Evolutionary conservation across 805 yeast species (phyloP).

Genomic region (Sugiyamaella qingdaonensis): DNA sequence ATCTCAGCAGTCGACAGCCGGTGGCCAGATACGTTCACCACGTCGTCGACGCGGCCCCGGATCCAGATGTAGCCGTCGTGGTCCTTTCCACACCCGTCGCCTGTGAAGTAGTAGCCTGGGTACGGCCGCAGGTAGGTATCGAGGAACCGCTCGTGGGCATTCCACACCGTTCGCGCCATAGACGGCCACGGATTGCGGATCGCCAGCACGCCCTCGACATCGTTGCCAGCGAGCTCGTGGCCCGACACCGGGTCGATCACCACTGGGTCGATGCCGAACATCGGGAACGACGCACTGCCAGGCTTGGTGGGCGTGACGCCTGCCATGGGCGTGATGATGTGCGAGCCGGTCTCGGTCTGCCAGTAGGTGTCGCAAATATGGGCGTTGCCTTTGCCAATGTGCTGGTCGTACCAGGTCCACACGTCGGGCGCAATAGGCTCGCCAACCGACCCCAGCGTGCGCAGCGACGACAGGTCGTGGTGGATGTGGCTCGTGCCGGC

Average conservation of each 20-base stretch:
- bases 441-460: conserved; percentile 92
- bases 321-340: conserved; percentile 88
- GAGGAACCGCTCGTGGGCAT: conserved; percentile 77
- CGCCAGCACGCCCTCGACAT: conserved; percentile 95
- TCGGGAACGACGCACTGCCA: conserved; percentile 94
- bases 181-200: conserved; percentile 93
- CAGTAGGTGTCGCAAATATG: conserved; percentile 95
- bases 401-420: conserved; percentile 93
- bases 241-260: conserved; percentile 93
- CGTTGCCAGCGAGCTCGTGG: conserved; percentile 73
- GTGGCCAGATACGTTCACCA: conserved; percentile 95
- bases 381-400: conserved; percentile 78
- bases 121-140: conserved; percentile 92
- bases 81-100: conserved; percentile 98
- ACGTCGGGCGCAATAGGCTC: conserved; percentile 94
- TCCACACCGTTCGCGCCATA: conserved; percentile 94
- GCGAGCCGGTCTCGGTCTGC: conserved; percentile 98
- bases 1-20: conserved; percentile 95
- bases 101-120: conserved; percentile 90
- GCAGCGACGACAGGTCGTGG: conserved; percentile 69
- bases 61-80: conserved; percentile 96
- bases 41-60: conserved; percentile 97
- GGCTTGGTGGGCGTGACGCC: conserved; percentile 95
- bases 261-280: conserved; percentile 87
- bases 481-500: conserved; percentile 79